Base-by-base conservation (phyloP, 2,329 filamentous ascomycete species). In the Alternaria sp. region DNA sequence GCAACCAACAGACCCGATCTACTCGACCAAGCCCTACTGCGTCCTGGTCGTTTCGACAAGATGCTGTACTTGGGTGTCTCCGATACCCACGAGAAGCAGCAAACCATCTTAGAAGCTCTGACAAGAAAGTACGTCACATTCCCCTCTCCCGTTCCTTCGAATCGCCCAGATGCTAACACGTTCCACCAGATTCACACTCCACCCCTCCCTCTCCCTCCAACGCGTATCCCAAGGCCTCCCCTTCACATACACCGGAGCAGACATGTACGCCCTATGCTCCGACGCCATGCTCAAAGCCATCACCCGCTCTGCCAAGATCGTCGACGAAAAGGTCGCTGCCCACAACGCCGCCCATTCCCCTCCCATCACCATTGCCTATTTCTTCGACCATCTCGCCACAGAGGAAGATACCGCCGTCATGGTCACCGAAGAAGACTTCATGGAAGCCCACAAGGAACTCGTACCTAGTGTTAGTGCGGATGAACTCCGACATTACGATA, bases 231-330 rank as follows among this genome's bases (percentile, higher is more conserved):
- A 91, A 55, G 86, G 86, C 11, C 87, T 99, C 5, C 96, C 96
- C 0, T 96, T 97, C 78, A 98, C 95, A 3, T 99, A 97, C 82
- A 99, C 96, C 0, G 96, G 96, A 75, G 96, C 96, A 66, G 96
- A 99, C 82, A 90, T 99, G 76, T 99, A 99, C 81, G 96, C 96
- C 1, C 87, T 99, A 20, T 98, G 95, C 83, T 97, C 94, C 46
- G 96, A 99, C 79, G 94, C 96, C 55, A 99, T 99, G 96, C 90
- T 99, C 71, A 98, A 99, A 80, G 96, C 96, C 20, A 95, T 99
- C 62, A 99, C 96, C 3, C 89, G 96, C 6, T 93, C 96, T 77
- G 94, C 96, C 3, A 87, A 89, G 2, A 85, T 88, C 2, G 94
- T 98, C 3, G 96, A 99, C 78, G 85, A 88, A 55, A 96, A 96